Evolutionary conservation across 768 basidiomycete genomes (phyloP), one percentile per base, ranked within the genome.

Genomic region (Tulasnella sp.): DNA sequence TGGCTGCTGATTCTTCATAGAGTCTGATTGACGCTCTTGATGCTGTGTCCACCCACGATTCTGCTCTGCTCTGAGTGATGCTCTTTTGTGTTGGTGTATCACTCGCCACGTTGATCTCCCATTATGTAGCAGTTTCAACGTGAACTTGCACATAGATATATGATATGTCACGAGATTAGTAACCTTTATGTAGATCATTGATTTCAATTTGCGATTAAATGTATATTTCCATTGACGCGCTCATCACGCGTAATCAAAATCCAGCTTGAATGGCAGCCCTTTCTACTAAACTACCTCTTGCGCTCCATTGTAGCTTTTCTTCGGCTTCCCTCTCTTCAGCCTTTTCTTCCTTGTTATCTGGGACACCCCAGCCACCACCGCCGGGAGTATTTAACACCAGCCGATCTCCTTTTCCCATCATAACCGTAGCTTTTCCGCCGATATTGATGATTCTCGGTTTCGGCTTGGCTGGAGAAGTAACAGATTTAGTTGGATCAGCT

Each of bases 311-410:
- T 4, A 10, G n/a, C 45, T 47, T 47, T 15, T 24, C 31, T 13
- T 55, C 29, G 16, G 53, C 56, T 9, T 24, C 47, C 45, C 57
- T 57, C 25, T 48, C 42, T 50, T 56, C 52, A 28, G 48, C 45
- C 41, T 56, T 53, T 55, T 56, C 53, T 40, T 42, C 49, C 37
- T 58, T 53, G 10, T 48, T 58, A 0, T 63, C 60, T 5, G 57
- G 52, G 5, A 43, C 29, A 1, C 90, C 90, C 84, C 84, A 93
- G 2, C 79, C 91, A 5, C 91, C 91, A 7, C 82, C 91, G 0
- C 91, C 91, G 0, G 91, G 91, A 0, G 91, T 92, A 67, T 90
- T 79, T 43, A 93, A 78, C 53, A 81, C 58, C 53, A 95, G 62
- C 44, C 72, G 70, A 61, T 95, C 90, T 5, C 88, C 84, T 59